Evolutionary conservation across 129 eudicot genomes (phyloP), one percentile per base, ranked within the genome.

Genomic region (Centaurea solstitialis): DNA sequence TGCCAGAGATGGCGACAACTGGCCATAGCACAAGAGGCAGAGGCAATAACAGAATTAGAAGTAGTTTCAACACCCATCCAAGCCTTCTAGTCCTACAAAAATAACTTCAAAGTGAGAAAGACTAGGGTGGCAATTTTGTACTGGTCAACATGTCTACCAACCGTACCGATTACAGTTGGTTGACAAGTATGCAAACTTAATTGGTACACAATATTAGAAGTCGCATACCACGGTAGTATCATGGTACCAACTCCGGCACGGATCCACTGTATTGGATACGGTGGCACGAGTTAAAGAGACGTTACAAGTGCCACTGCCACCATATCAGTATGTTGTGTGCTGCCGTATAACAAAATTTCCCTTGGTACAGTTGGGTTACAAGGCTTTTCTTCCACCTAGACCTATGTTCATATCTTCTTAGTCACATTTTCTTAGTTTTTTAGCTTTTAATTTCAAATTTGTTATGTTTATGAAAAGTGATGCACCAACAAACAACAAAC

Each of bases 1-100:
- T 94, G 41, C 97, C 90, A 0, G 61, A 12, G 30, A 92, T 80
- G 22, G 88, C 90, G 10, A 89, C 37, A 38, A 72, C 57, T 0
- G 97, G 99, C 97, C 97, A 90, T 20, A 95, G 85, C 39, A 89
- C 73, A 28, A 94, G 84, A 33, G 97, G 98, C 62, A 90, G 68
- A 65, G 94, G 97, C 82, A 92, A 74, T 11, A 74, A 77, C 23
- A 95, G 24, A 82, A 95, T 40, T 17, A 80, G 43, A 53, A 91
- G 53, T 74, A 83, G 39, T 86, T 92, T 95, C 78, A 92, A 70
- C 70, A 92, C 88, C 90, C 96, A 86, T 72, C 99, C 97, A 30
- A 95, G 74, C 81, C 96, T 86, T 79, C 88, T 95, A 11, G 90
- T 95, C 76, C 97, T 95, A 78, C 23, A 82, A 39, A 80, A 38